Evolutionary conservation across 1,284 basidiomycete species (phyloP), one percentile per base, ranked within the genome.

Genomic region (Microbotryum violaceum): DNA sequence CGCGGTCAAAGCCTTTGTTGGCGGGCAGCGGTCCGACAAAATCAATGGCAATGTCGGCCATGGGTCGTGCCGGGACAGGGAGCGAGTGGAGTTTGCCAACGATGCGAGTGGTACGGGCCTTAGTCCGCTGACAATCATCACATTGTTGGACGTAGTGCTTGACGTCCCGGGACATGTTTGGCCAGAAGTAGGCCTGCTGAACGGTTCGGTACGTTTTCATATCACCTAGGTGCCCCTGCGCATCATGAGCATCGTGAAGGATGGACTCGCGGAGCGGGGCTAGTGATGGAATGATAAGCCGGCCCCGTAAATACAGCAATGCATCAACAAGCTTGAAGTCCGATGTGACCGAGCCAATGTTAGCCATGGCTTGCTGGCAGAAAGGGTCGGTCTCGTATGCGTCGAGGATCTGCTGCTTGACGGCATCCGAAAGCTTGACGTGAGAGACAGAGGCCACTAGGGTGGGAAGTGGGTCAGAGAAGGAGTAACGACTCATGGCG

Each of bases 101-200:
- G 0, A n/a, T n/a, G 21, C n/a, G 42, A 21, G 60, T 60, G 16
- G 60, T 67, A 1, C 47, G 18, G 1, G 63, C n/a, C 56, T 65
- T 65, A 14, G 49, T 48, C 20, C 56, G 33, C 25, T 67, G 66
- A 49, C 66, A 67, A 2, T 44, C 45, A 10, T 56, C 54, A 49
- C 67, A 69, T 3, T 47, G 47, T 2, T 29, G 20, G 5, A 57
- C 51, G 44, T 62, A 58, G 27, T n/a, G 8, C 14, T 14, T 10
- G 6, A 54, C 51, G 8, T 48, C 29, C 4, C 20, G 20, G 0
- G 9, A n/a, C 77, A 80, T 79, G 21, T 72, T 66, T 0, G 76
- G 78, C 79, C 78, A 80, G 66, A 78, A 79, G 54, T 74, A 79
- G 0, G 71, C 71, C 5, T 65, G 55, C 0, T 68, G 62, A 0